Conservation (phyloP, 805 yeast genomes). For the Candida saitoana region DNA sequence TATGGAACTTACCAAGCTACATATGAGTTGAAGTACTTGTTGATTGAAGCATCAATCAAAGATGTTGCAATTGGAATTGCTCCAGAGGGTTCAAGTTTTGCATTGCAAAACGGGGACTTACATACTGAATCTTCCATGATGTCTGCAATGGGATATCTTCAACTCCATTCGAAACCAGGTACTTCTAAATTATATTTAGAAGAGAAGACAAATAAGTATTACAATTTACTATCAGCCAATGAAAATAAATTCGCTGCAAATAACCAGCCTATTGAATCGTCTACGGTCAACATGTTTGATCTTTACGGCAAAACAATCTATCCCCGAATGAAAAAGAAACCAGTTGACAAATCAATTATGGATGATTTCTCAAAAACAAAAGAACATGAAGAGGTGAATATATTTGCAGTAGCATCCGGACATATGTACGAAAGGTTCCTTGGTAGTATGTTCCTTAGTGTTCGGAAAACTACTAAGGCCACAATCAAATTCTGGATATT, state of each 20-base stretch:
- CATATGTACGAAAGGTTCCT: conserved; percentile 70
- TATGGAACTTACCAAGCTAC: conserved; percentile 42
- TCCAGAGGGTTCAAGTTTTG: conserved; percentile 53
- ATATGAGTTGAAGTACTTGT: conserved; percentile 49
- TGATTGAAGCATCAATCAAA: conserved; percentile 69
- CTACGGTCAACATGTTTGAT: conserved; percentile 33
- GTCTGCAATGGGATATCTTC: conserved; percentile 82
- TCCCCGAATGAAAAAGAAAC: conserved; percentile 40
- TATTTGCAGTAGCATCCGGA: conserved; percentile 81
- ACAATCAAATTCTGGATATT: conserved; percentile 79
- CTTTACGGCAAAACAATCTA: conserved; percentile 44
- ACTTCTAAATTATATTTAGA: conserved; percentile 52
- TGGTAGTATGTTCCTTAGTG: conserved; percentile 77
- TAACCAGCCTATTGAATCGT: conserved; percentile 16
- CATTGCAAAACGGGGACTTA: conserved; percentile 18
- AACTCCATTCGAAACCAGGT: conserved; percentile 72
- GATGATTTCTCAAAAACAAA: not conserved
- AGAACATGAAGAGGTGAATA: conserved; percentile 61
- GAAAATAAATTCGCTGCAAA: conserved; percentile 38
- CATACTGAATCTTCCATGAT: conserved; percentile 64
- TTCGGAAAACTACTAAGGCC: conserved; percentile 55
- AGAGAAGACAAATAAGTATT: conserved; percentile 14
- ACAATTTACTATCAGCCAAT: conserved; percentile 34
- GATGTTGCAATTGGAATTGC: conserved; percentile 34
- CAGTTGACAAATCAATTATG: conserved; percentile 1